Evolutionary conservation across 176 grass and related monocot genomes (phyloP).

Genomic region (Aegilops longissima): DNA sequence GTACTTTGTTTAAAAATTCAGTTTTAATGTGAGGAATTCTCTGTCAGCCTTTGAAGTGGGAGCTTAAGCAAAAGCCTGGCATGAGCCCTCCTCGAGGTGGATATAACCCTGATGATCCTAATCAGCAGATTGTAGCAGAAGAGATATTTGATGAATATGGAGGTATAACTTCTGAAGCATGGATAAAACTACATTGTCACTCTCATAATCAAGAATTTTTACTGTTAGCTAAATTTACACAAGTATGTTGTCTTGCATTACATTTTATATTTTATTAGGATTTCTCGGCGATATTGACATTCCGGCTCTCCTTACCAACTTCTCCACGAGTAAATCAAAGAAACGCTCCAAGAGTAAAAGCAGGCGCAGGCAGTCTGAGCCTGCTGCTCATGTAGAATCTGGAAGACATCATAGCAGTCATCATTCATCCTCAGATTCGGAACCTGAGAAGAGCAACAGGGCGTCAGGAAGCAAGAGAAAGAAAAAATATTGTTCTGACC

Average conservation of each 20-base stretch:
- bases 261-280: constrained; percentile 56
- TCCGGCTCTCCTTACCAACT: constrained; percentile 72
- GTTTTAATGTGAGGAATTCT: constrained; percentile 13
- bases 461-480: constrained; percentile 54
- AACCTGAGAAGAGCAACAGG: constrained; percentile 45
- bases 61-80: constrained; percentile 94
- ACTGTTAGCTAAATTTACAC: not conserved
- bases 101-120: constrained; percentile 85
- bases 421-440: constrained; percentile 23
- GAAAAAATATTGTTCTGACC: constrained; percentile 39
- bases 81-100: constrained; percentile 96
- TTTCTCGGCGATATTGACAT: constrained; percentile 72
- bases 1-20: not conserved
- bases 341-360: constrained; percentile 67
- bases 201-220: not conserved
- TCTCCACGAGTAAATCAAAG: constrained; percentile 63
- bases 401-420: constrained; percentile 32
- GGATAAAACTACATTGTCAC: not conserved
- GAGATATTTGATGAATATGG: constrained; percentile 99
- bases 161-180: constrained; percentile 49
- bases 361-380: constrained; percentile 33
- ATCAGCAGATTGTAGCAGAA: constrained; percentile 95
- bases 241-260: not conserved
- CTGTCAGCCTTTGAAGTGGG: constrained; percentile 90
- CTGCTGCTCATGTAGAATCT: constrained; percentile 15